These are phyloP conservation scores for Evernia prunastri DNA, from an alignment of 495 filamentous ascomycete genomes.

Conservation along the genomic window DNA sequence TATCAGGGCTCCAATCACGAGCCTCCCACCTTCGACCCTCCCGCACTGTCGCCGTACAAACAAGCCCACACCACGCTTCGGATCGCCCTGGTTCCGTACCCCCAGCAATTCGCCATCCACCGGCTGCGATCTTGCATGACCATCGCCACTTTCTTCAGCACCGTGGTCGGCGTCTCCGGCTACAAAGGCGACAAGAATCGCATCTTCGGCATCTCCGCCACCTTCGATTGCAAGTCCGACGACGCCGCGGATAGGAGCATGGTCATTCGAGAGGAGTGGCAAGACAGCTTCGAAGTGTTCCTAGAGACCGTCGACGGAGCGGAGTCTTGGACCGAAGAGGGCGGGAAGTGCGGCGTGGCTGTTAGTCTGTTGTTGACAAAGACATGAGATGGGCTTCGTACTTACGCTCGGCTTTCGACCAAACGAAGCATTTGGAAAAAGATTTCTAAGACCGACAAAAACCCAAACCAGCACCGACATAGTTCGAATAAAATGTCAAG, in stretches of 20 bases:
- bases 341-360: neutral
- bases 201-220: neutral
- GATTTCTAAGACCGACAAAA: no score
- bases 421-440: no score
- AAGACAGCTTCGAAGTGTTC: neutral
- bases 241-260: neutral
- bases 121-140: neutral
- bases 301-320: neutral
- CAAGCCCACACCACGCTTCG: neutral
- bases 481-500: no score
- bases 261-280: neutral
- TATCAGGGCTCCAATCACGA: neutral
- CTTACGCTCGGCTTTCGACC: no score
- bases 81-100: neutral
- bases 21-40: neutral
- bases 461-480: no score
- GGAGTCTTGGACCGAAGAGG: neutral
- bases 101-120: neutral
- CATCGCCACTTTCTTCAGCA: neutral
- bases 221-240: neutral
- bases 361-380: neutral
- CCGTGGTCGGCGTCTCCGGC: neutral
- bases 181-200: neutral
- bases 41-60: neutral
- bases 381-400: no score